phyloP scores from a whole-genome alignment of 495 filamentous ascomycete genomes.

The Hypoxylon fuscum region DNA sequence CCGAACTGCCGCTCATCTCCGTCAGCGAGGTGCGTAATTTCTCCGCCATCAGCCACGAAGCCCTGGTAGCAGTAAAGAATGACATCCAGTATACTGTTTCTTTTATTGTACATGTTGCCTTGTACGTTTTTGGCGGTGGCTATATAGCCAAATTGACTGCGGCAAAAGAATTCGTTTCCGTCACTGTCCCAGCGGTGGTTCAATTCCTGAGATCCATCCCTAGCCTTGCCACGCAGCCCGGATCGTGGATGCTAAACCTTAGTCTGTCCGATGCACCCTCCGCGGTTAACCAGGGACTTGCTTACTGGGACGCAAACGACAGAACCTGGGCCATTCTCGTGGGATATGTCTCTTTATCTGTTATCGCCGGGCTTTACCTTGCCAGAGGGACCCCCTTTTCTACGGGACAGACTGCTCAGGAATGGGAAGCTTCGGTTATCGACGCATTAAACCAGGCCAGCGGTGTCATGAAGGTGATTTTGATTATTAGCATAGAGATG shows the following conservation, averaged over 20 bases:
- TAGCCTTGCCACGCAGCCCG: slow-evolving; percentile 32
- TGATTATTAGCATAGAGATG: slow-evolving; percentile 99
- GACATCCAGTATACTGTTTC: slow-evolving; percentile 44
- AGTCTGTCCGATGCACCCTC: slow-evolving; percentile 49
- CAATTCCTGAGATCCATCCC: slow-evolving; percentile 19
- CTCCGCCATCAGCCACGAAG: slow-evolving; percentile 59
- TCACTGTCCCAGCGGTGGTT: background rate
- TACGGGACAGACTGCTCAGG: slow-evolving; percentile 69
- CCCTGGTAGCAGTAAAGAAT: slow-evolving; percentile 49
- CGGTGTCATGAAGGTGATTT: slow-evolving; percentile 95
- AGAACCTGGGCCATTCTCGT: slow-evolving; percentile 79
- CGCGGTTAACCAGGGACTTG: slow-evolving; percentile 67
- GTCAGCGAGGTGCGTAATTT: slow-evolving; percentile 56
- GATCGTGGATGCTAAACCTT: slow-evolving; percentile 62
- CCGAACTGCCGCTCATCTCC: slow-evolving; percentile 51
- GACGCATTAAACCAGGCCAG: slow-evolving; percentile 91
- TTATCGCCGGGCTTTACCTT: slow-evolving; percentile 81
- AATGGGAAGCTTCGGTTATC: slow-evolving; percentile 79
- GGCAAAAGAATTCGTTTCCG: slow-evolving; percentile 8
- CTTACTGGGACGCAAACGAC: slow-evolving; percentile 80
- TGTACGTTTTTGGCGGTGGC: slow-evolving; percentile 46
- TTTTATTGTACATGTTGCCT: slow-evolving; percentile 28
- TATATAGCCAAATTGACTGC: slow-evolving; percentile 40
- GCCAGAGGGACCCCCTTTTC: slow-evolving; percentile 72
- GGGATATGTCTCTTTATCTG: slow-evolving; percentile 79